phyloP scores from a whole-genome alignment of 2,329 filamentous ascomycete genomes.

The Aspergillus intermedius region DNA sequence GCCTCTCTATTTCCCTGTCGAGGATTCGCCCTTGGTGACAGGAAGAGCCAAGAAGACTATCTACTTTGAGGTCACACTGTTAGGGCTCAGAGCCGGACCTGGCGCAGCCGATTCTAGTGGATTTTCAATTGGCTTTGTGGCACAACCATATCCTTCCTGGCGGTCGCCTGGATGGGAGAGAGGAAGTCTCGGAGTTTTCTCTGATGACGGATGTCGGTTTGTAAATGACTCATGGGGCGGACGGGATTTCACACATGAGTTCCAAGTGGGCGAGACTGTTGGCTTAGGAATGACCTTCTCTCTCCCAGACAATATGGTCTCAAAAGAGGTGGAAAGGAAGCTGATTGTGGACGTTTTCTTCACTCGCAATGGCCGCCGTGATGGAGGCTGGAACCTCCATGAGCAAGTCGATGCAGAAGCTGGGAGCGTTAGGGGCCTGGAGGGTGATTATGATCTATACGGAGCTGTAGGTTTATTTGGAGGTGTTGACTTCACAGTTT shows the following conservation, averaged over 20 bases:
- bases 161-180: conserved; percentile 59
- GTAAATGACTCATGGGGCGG: conserved; percentile 58
- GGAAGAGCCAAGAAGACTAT: conserved; percentile 43
- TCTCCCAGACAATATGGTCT: conserved; percentile 31
- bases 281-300: conserved; percentile 54
- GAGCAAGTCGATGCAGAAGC: conserved; percentile 53
- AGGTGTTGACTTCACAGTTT: conserved; percentile 54
- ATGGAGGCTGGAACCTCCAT: conserved; percentile 53
- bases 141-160: conserved; percentile 57
- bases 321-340: conserved; percentile 14
- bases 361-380: conserved; percentile 49
- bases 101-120: conserved; percentile 40
- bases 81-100: conserved; percentile 34
- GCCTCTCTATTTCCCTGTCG: conserved; percentile 50
- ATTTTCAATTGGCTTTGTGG: conserved; percentile 54
- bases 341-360: conserved; percentile 52
- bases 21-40: conserved; percentile 45
- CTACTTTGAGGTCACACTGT: conserved; percentile 54
- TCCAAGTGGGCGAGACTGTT: conserved; percentile 49
- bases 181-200: conserved; percentile 54
- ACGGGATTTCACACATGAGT: conserved; percentile 49
- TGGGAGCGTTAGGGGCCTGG: conserved; percentile 57
- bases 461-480: conserved; percentile 57
- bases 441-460: conserved; percentile 61
- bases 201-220: conserved; percentile 57